Evolutionary conservation across 2,329 filamentous ascomycete genomes (phyloP), one percentile per base, ranked within the genome.

Genomic region (Coniochaeta sp.): DNA sequence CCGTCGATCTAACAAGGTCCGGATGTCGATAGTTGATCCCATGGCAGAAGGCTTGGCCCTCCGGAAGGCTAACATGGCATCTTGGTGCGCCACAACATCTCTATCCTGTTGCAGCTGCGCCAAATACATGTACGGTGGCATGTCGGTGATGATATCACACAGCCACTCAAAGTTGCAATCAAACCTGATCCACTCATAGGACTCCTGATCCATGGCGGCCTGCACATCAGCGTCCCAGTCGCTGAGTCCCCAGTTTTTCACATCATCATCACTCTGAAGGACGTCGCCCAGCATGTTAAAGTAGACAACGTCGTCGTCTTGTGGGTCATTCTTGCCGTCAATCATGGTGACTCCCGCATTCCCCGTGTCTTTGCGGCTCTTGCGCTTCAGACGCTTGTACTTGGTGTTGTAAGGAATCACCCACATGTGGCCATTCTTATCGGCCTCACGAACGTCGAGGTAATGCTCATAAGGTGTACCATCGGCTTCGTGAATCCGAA

Each of bases 141-240:
- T 91, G 64, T 88, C 88, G 12, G 82, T 80, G 62, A 89, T 87
- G 73, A 96, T 90, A 66, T 88, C 88, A 74, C 90, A 95, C 61
- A 97, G 88, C 95, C 95, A 99, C 72, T 99, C 95, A 66, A 98
- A 98, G 74, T 99, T 96, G 17, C 93, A 93, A 73, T 99, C 95
- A 76, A 98, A 90, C 22, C 95, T 89, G 67, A 99, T 96, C 95
- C 96, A 99, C 72, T 99, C 95, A 69, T 97, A 99, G 0, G 91
- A 96, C 71, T 99, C 95, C 64, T 92, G 87, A 60, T 95, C 91
- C 93, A 99, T 98, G 68, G 87, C 87, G 38, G 89, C 83, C 73
- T 98, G 93, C 17, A 93, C 91, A 60, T 96, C 91, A 62, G 89
- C 84, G 56, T 90, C 88, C 93, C 93, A 99, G 64, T 98, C 93